These are phyloP conservation scores for Nepenthes gracilis DNA, from an alignment of 148 eudicot species.

Conservation along the genomic window DNA sequence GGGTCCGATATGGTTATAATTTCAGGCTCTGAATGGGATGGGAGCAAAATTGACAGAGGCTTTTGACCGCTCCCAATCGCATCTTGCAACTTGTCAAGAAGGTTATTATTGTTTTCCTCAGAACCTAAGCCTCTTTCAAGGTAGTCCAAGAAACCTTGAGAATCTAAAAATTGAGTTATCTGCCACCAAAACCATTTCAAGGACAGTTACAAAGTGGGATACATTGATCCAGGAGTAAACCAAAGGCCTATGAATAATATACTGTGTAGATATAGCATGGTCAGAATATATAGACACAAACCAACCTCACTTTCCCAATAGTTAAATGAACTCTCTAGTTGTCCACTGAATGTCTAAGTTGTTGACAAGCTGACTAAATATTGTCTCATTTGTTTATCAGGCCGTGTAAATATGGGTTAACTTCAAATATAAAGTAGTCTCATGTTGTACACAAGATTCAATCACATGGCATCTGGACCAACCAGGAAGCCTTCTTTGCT, in stretches of 20 bases:
- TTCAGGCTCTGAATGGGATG: slow-evolving; percentile 55
- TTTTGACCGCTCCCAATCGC: slow-evolving; percentile 95
- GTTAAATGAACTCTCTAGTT: no score
- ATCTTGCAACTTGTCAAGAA: slow-evolving; percentile 97
- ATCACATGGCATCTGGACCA: no score
- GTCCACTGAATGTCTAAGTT: no score
- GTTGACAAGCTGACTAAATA: no score
- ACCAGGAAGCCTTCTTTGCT: no score
- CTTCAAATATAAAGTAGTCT: no score
- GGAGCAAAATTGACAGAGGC: slow-evolving; percentile 73
- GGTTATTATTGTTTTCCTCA: slow-evolving; percentile 58
- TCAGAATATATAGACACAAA: no score
- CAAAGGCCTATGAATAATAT: background rate
- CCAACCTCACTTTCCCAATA: no score
- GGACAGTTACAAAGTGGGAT: background rate
- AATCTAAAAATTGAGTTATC: slow-evolving; percentile 81
- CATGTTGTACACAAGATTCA: no score
- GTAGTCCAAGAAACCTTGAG: slow-evolving; percentile 96
- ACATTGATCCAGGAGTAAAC: background rate
- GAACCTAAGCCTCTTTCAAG: slow-evolving; percentile 85
- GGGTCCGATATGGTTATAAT: slow-evolving; percentile 77
- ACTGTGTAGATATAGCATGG: no score
- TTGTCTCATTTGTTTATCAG: no score
- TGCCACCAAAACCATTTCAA: slow-evolving; percentile 18
- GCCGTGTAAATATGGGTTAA: no score